Evolutionary conservation across 768 basidiomycete genomes (phyloP), one percentile per base, ranked within the genome.

Genomic region (Mycena sanguinolenta): DNA sequence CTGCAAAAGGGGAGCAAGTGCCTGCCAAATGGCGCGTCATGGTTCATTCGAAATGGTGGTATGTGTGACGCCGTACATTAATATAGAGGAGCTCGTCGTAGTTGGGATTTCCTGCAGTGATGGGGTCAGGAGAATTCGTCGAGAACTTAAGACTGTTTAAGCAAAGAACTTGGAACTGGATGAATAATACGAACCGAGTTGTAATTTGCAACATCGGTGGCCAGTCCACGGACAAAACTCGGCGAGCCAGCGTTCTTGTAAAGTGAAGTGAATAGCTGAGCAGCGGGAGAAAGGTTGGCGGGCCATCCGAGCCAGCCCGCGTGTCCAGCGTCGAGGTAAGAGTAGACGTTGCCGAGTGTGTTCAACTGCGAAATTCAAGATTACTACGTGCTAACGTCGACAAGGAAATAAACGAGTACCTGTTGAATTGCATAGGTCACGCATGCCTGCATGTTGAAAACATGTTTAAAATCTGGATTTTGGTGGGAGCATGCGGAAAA

Each of bases 251-350:
- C 89, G 71, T 73, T 78, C 73, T 81, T 81, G 81, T 82, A 90
- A 49, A 91, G 79, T 65, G 82, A 76, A 32, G 80, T 74, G 78
- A 89, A 91, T 68, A 90, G 81, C 71, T 84, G 80, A 36, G 89
- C 90, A 58, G 90, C 89, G 63, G 90, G 89, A 28, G 75, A 63
- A 77, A 90, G 79, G 82, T 91, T 91, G 50, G 90, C 89, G 69
- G 89, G 82, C 90, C 90, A 91, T 50, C 90, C 90, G 68, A 91
- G 84, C 90, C 90, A 91, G 62, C 90, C 89, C 67, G 87, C 88
- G 72, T 89, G 88, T 38, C 88, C 88, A 74, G 89, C 89, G 78
- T 90, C 89, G 73, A 90, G 82, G 80, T 90, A 90, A 80, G 83
- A 82, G 84, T 85, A 88, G 59, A 91, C 88, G 64, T 73, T 73